phyloP scores from a whole-genome alignment of 1,284 basidiomycete species.

The Malassezia globosa region DNA sequence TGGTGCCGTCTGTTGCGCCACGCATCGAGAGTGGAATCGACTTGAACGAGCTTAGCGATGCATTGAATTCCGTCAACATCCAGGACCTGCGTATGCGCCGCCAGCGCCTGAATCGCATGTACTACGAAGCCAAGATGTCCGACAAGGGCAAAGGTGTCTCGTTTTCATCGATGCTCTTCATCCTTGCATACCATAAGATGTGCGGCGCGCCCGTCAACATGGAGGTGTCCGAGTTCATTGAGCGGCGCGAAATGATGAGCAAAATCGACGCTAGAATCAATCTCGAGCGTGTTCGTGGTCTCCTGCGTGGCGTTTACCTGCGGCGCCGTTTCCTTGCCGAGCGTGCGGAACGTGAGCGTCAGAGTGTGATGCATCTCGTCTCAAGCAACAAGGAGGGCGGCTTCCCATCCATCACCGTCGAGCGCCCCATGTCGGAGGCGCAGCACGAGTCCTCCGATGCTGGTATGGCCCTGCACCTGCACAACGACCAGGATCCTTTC shows the following conservation, averaged over 20 bases:
- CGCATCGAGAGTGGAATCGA: constrained; percentile 21
- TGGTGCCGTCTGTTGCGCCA: background rate
- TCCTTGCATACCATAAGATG: constrained; percentile 82
- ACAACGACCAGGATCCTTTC: background rate
- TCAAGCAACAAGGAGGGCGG: constrained; percentile 5
- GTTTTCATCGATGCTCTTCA: constrained; percentile 76
- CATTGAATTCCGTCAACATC: constrained; percentile 20
- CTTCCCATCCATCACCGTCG: constrained; percentile 17
- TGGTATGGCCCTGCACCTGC: background rate
- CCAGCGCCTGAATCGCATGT: constrained; percentile 38
- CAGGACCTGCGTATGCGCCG: constrained; percentile 30
- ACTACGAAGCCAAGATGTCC: constrained; percentile 51
- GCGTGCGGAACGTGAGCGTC: constrained; percentile 2
- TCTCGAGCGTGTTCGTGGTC: constrained; percentile 33
- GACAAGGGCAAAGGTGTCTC: constrained; percentile 60
- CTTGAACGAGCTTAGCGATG: constrained; percentile 18
- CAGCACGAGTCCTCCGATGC: too few relatives aligned
- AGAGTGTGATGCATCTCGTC: background rate
- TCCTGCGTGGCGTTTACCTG: constrained; percentile 34
- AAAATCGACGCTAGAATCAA: constrained; percentile 33
- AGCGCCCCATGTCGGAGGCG: background rate
- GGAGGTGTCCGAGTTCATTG: constrained; percentile 38
- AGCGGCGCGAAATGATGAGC: constrained; percentile 30
- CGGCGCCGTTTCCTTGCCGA: constrained; percentile 30
- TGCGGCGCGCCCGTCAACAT: constrained; percentile 60